These are phyloP conservation scores for Citrus hindsii DNA, from an alignment of 345 rosid genomes.

Conservation along the genomic window DNA sequence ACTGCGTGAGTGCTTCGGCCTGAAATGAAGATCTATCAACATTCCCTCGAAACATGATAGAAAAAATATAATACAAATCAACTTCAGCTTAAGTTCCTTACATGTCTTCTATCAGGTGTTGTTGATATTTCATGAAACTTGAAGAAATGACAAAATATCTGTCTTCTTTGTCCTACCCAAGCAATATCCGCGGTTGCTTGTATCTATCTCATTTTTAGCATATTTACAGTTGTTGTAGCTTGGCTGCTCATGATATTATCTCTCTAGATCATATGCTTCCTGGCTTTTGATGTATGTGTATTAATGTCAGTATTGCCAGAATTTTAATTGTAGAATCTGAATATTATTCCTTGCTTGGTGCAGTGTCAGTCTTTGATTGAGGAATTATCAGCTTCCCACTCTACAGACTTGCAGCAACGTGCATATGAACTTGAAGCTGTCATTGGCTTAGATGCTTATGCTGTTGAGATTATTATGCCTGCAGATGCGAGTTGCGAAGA, in stretches of 20 bases:
- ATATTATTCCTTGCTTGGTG: constrained; percentile 19
- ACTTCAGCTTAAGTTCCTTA: not conserved
- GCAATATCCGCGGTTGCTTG: too few species aligned
- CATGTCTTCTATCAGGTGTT: not conserved
- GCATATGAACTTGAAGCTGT: constrained; percentile 93
- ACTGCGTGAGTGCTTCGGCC: not conserved
- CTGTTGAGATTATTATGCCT: constrained; percentile 73
- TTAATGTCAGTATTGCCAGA: not conserved
- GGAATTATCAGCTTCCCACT: constrained; percentile 88
- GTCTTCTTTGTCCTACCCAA: not conserved
- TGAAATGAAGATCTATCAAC: not conserved
- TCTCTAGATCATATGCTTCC: not conserved
- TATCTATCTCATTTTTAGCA: not conserved
- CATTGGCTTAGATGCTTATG: constrained; percentile 55
- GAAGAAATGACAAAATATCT: not conserved
- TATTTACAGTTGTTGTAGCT: not conserved
- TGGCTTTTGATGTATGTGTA: not conserved
- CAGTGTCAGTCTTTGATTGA: constrained; percentile 93
- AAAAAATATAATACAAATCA: not conserved
- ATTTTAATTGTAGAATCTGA: not conserved
- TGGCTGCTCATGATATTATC: not conserved
- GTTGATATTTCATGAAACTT: not conserved
- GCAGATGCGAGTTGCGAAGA: constrained; percentile 95
- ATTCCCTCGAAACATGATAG: not conserved
- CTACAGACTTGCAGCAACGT: constrained; percentile 97